Evolutionary conservation across 2,329 filamentous ascomycete genomes (phyloP).

Genomic region (Microascus cirrosus): DNA sequence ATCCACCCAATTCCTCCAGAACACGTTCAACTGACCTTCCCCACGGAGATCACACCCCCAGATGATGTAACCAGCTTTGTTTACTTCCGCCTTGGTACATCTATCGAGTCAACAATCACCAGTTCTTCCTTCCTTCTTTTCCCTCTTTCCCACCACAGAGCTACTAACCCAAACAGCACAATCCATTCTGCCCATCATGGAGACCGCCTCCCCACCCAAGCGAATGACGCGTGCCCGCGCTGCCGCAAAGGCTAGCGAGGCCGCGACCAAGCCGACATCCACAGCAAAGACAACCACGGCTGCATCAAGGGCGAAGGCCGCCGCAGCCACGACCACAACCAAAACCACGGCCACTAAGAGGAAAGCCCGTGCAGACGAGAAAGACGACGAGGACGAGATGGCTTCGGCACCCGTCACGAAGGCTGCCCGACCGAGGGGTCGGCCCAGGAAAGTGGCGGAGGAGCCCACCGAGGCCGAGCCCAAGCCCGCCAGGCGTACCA

Average conservation of each 20-base stretch:
- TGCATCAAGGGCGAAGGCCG: slow-evolving; percentile 33
- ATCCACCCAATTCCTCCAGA: not conserved
- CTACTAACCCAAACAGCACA: slow-evolving; percentile 2
- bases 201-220: slow-evolving; percentile 43
- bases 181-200: slow-evolving; percentile 26
- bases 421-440: slow-evolving; percentile 24
- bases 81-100: not conserved
- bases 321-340: slow-evolving; percentile 43
- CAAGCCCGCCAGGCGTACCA: slow-evolving; percentile 3
- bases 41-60: not conserved
- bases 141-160: not conserved
- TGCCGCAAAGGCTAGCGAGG: slow-evolving; percentile 26
- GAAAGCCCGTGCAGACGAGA: slow-evolving; percentile 44
- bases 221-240: slow-evolving; percentile 43
- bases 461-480: slow-evolving; percentile 12
- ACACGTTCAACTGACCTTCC: not conserved
- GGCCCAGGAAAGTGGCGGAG: slow-evolving; percentile 26
- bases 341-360: slow-evolving; percentile 44
- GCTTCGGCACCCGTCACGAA: slow-evolving; percentile 17
- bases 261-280: slow-evolving; percentile 13
- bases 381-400: slow-evolving; percentile 29
- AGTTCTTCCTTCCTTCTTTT: not conserved
- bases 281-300: slow-evolving; percentile 30
- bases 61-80: not conserved
- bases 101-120: not conserved